phyloP scores from a whole-genome alignment of 108 stramenopile genomes.

The Cyclostephanos tholiformis region DNA sequence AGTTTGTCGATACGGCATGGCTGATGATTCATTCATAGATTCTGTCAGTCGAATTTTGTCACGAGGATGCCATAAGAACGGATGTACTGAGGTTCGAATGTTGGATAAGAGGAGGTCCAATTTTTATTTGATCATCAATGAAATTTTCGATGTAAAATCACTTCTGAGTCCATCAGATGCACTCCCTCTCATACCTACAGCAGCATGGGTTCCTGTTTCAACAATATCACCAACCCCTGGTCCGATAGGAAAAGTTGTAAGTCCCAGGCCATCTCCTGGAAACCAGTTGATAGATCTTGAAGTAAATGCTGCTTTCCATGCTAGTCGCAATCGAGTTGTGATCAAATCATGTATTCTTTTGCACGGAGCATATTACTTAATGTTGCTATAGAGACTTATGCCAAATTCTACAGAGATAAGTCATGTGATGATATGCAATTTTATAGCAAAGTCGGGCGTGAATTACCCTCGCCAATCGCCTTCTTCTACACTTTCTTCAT shows the following conservation, averaged over 20 bases:
- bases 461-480: background rate
- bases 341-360: background rate
- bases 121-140: conserved; percentile 11
- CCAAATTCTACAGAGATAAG: background rate
- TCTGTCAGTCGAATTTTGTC: conserved; percentile 7
- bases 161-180: conserved; percentile 5
- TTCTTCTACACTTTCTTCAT: background rate
- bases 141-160: conserved; percentile 3
- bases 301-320: background rate
- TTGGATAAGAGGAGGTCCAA: conserved; percentile 9
- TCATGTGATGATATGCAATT: background rate
- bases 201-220: background rate
- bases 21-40: conserved; percentile 7
- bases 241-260: background rate
- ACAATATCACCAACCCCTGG: background rate
- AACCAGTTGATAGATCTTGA: background rate
- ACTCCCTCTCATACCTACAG: background rate
- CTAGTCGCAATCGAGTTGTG: background rate
- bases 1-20: conserved; percentile 30
- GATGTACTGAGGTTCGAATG: conserved; percentile 9
- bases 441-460: no score
- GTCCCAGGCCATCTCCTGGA: background rate
- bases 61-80: conserved; percentile 11
- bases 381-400: background rate
- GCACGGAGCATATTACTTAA: background rate